Base-by-base conservation (phyloP, 768 basidiomycete species). In the Xanthoconium stramineum region DNA sequence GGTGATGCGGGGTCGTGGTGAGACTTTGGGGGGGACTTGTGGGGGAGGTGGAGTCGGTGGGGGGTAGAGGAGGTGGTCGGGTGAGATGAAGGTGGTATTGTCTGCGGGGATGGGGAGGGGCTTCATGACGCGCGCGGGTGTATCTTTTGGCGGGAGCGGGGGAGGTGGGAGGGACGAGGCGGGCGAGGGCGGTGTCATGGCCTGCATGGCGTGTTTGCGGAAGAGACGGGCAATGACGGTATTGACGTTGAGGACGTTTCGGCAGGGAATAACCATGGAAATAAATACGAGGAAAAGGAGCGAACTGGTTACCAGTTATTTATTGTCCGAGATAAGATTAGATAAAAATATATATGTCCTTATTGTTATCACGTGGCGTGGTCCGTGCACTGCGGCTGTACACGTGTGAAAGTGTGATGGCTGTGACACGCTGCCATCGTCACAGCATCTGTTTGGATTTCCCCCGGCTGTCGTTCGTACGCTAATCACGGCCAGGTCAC, bases 401-500 rank as follows among this genome's bases (percentile, higher is more conserved):
- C 52, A 4, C 47, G 59, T 67, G 66, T 56, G 65, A 55, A 52
- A 20, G 43, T 65, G 62, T 68, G 59, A 68, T 50, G 57, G 56
- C 58, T 64, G 64, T 68, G 68, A 65, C 68, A 63, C 59, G 35
- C 24, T 24, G 24, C 6, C 61, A 37, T 55, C 57, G 70, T 69
- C 63, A 71, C 68, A 64, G 63, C 58, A 58, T 67, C 56, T 24
- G 68, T 61, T 56, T 69, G 63, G 65, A 68, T 66, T 67, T 66
- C 67, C 67, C 67, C 69, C 69, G 69, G 69, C 68, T 70, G 68
- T 69, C 68, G 68, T 69, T 51, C 68, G 58, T 69, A 69, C 68
- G 68, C 68, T 71, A 69, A 69, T 71, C 69, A 72, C 66, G 68
- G 70, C 58, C 59, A 67, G 67, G 68, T 69, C 69, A 66, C 61